Conservation (phyloP, 208 protist species). For the Wallacemonas sp. region DNA sequence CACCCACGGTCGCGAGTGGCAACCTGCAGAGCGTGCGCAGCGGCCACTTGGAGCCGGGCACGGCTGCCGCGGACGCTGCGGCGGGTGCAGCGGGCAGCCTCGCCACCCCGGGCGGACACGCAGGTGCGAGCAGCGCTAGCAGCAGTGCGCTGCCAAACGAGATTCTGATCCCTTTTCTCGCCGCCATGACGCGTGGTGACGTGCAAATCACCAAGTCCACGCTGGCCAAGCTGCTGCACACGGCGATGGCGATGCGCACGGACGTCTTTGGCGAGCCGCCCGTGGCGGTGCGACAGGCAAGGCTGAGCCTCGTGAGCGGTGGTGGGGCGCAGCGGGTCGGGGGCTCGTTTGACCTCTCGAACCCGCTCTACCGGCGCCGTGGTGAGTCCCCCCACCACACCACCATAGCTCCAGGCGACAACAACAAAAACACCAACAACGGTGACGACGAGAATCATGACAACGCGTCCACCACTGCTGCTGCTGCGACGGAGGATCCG, state of each 20-base stretch:
- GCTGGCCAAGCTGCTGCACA: conserved; percentile 59
- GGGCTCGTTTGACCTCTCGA: conserved; percentile 28
- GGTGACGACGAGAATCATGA: too few relatives aligned
- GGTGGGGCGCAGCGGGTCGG: conserved; percentile 26
- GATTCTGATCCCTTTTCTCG: conserved; percentile 77
- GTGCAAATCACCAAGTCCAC: conserved; percentile 59
- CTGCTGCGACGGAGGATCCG: not conserved
- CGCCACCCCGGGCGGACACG: not conserved
- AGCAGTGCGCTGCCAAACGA: conserved; percentile 60
- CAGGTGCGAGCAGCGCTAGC: conserved; percentile 11
- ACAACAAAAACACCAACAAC: too few relatives aligned
- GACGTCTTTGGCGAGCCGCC: conserved; percentile 88
- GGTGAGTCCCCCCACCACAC: too few relatives aligned
- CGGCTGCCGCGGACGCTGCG: not conserved
- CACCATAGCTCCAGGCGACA: too few relatives aligned
- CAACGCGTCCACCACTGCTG: too few relatives aligned
- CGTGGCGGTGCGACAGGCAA: conserved; percentile 51
- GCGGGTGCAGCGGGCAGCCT: not conserved
- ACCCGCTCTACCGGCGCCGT: conserved; percentile 30
- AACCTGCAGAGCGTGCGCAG: not conserved
- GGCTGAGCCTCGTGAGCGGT: conserved; percentile 39
- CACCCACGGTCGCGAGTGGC: conserved; percentile 57
- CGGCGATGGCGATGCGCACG: conserved; percentile 54
- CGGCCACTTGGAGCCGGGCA: not conserved
- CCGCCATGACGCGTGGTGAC: conserved; percentile 70